Conservation (phyloP, 225 moss, liverwort and hornwort genomes). For the Lunularia cruciata region DNA sequence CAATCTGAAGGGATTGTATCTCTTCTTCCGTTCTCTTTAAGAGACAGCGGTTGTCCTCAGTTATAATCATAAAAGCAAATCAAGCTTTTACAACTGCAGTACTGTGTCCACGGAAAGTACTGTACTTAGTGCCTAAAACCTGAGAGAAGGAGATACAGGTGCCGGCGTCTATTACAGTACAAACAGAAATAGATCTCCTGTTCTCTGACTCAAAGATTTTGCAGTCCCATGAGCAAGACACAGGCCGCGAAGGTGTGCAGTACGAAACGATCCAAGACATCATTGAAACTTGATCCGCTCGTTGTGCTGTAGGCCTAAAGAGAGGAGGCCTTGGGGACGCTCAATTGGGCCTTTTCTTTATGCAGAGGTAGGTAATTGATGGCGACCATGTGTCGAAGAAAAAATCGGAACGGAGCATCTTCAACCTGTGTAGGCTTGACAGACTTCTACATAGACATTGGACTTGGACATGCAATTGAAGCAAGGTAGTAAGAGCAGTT, state of each 20-base stretch:
- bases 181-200: slow-evolving; percentile 8
- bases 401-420: neutral
- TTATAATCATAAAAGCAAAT: no score
- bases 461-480: neutral
- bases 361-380: neutral
- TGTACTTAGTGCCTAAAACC: neutral
- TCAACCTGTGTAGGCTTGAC: neutral
- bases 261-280: neutral
- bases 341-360: neutral
- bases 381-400: neutral
- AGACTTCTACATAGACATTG: neutral
- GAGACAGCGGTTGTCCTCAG: no score
- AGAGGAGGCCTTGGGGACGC: neutral
- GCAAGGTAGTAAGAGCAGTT: neutral
- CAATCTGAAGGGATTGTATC: no score
- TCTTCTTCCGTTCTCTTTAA: no score
- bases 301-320: neutral
- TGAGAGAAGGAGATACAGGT: neutral
- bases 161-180: neutral
- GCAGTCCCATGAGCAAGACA: neutral
- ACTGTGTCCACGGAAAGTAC: slow-evolving; percentile 3
- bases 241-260: neutral
- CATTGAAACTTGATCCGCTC: neutral
- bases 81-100: no score
- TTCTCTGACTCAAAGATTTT: neutral